Evolutionary conservation across 225 moss, liverwort and hornwort genomes (phyloP).

Genomic region (Bryum argenteum): DNA sequence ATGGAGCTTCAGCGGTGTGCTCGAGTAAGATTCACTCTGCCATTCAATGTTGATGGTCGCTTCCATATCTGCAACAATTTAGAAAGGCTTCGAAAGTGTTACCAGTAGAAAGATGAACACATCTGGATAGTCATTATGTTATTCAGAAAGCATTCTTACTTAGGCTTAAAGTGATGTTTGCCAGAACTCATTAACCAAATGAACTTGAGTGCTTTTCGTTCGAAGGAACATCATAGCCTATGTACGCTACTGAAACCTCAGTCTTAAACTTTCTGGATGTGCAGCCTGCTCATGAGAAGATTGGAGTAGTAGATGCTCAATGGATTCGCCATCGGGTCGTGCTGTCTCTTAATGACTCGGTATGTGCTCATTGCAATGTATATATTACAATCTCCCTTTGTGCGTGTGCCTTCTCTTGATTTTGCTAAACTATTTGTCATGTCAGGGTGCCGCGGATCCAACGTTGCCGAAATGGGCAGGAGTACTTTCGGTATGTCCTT

Average conservation of each 20-base stretch:
- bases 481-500: conserved; percentile 35
- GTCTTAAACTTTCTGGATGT: conserved; percentile 10
- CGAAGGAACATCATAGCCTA: background rate
- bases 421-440: conserved; percentile 23
- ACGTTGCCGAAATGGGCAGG: conserved; percentile 42
- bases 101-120: too few species aligned
- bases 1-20: conserved; percentile 68
- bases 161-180: background rate
- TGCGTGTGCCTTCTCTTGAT: conserved; percentile 5
- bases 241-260: background rate
- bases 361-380: conserved; percentile 28
- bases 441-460: conserved; percentile 51
- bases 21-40: conserved; percentile 38
- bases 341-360: conserved; percentile 51
- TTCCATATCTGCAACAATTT: too few species aligned
- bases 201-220: conserved; percentile 1
- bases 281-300: conserved; percentile 73
- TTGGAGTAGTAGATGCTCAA: conserved; percentile 64
- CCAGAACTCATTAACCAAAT: background rate
- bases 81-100: too few species aligned
- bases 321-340: conserved; percentile 69
- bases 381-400: background rate
- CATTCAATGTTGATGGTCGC: background rate
- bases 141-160: too few species aligned
- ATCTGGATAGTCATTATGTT: too few species aligned